Conservation (phyloP, 1,284 basidiomycete species). For the Cryptococcus sp. region DNA sequence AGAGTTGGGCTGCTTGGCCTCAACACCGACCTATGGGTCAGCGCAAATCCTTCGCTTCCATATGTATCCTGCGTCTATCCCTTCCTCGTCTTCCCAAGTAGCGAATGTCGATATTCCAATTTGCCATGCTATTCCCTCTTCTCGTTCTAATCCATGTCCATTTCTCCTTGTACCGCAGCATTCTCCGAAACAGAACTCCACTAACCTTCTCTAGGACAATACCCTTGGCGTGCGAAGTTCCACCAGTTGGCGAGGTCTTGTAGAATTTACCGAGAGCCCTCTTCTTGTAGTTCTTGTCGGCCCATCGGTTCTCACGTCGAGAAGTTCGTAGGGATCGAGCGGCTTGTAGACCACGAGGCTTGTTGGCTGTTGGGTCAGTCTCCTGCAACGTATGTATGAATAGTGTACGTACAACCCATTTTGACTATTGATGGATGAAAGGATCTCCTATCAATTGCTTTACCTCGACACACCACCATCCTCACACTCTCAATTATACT, state of each 20-base stretch:
- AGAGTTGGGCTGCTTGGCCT: conserved; percentile 87
- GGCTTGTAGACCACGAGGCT: conserved; percentile 99
- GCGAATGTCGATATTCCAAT: no score
- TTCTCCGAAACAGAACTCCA: not conserved
- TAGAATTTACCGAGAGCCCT: conserved; percentile 99
- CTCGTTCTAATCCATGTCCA: not conserved
- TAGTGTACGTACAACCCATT: not conserved
- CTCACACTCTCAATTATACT: no score
- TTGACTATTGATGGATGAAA: not conserved
- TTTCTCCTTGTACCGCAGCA: not conserved
- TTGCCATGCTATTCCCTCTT: not conserved
- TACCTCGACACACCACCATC: no score
- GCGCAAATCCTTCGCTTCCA: not conserved
- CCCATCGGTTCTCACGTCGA: conserved; percentile 97
- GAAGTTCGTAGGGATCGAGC: conserved; percentile 95
- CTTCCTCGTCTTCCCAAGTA: not conserved
- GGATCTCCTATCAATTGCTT: not conserved
- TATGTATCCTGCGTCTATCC: not conserved
- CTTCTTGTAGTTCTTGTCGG: conserved; percentile 99
- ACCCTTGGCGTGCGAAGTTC: conserved; percentile 99
- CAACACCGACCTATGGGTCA: conserved; percentile 53
- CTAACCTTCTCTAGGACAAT: conserved; percentile 94
- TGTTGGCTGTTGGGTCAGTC: conserved; percentile 59
- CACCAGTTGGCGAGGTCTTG: conserved; percentile 99
- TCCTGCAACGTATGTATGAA: not conserved